Percentiles rank a stretch among this genome's conserved stretches.
These are phyloP conservation scores for Sporisorium exsertum DNA, from an alignment of 1,284 basidiomycete genomes.

Conservation along the genomic window DNA sequence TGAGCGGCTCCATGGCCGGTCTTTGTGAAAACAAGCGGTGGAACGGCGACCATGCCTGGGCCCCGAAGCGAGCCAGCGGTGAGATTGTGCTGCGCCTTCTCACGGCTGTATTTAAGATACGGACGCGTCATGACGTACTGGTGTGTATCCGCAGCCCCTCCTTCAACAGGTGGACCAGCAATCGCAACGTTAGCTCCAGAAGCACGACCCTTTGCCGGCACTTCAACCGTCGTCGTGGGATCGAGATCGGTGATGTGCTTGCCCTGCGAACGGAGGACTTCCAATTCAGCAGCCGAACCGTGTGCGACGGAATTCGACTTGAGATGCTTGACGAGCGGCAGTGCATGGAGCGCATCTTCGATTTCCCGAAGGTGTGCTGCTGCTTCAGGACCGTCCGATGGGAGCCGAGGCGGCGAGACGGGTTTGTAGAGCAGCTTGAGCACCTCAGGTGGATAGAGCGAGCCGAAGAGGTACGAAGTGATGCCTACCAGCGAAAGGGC, in stretches of 20 bases:
- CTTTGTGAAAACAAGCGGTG: conserved; percentile 64
- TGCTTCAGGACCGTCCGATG: conserved; percentile 76
- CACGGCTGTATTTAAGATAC: conserved; percentile 77
- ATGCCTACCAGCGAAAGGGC: conserved; percentile 51
- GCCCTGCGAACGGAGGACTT: conserved; percentile 32
- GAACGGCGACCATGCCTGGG: conserved; percentile 71
- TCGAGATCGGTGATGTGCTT: conserved; percentile 38
- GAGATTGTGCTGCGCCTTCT: conserved; percentile 80
- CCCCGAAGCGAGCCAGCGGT: conserved; percentile 86
- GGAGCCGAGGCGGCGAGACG: conserved; percentile 77
- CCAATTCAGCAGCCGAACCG: conserved; percentile 33
- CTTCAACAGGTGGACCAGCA: conserved; percentile 32
- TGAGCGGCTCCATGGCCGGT: conserved; percentile 55
- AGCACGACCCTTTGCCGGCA: conserved; percentile 35
- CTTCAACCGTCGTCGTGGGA: conserved; percentile 26
- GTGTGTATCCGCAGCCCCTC: conserved; percentile 40
- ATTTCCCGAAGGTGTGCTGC: conserved; percentile 75
- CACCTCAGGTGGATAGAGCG: conserved; percentile 76
- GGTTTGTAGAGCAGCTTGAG: conserved; percentile 79
- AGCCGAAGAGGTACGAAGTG: conserved; percentile 73
- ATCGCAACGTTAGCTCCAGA: conserved; percentile 29
- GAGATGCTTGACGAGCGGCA: conserved; percentile 72
- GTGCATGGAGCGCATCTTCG: conserved; percentile 78
- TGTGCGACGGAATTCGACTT: conserved; percentile 31
- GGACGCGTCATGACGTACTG: conserved; percentile 74